Conservation (phyloP, 2,329 filamentous ascomycete species). For the Fusarium sp. region DNA sequence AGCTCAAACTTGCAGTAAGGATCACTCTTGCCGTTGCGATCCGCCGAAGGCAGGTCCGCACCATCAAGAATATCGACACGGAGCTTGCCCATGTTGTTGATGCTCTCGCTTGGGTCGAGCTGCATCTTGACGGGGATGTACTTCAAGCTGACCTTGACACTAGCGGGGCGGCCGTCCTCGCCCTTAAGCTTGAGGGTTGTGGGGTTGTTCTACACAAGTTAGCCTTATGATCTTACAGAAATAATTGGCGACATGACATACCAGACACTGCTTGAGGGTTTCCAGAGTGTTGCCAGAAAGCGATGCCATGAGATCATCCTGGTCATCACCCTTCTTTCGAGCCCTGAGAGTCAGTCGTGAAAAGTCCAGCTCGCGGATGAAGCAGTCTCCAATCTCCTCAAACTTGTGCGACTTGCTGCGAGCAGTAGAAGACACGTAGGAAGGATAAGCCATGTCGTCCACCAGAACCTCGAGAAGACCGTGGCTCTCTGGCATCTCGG, state of each 20-base stretch:
- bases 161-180: constrained; percentile 76
- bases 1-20: constrained; percentile 96
- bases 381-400: constrained; percentile 94
- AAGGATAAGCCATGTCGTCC: constrained; percentile 93
- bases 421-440: constrained; percentile 84
- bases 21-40: constrained; percentile 96
- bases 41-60: constrained; percentile 87
- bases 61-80: constrained; percentile 94
- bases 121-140: constrained; percentile 96
- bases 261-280: constrained; percentile 87
- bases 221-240: background rate
- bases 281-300: constrained; percentile 87
- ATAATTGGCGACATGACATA: constrained; percentile 57
- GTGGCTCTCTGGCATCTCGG: constrained; percentile 81
- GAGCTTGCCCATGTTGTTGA: constrained; percentile 98
- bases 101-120: constrained; percentile 93
- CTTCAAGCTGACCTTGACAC: constrained; percentile 90
- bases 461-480: constrained; percentile 89
- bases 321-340: constrained; percentile 81
- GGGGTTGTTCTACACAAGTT: constrained; percentile 79
- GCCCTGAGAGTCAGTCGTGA: constrained; percentile 91
- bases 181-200: constrained; percentile 85
- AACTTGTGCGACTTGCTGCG: constrained; percentile 77
- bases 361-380: constrained; percentile 97
- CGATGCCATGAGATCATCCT: constrained; percentile 83